phyloP scores from a whole-genome alignment of 2,329 filamentous ascomycete species.

The Cytospora paraplurivora region DNA sequence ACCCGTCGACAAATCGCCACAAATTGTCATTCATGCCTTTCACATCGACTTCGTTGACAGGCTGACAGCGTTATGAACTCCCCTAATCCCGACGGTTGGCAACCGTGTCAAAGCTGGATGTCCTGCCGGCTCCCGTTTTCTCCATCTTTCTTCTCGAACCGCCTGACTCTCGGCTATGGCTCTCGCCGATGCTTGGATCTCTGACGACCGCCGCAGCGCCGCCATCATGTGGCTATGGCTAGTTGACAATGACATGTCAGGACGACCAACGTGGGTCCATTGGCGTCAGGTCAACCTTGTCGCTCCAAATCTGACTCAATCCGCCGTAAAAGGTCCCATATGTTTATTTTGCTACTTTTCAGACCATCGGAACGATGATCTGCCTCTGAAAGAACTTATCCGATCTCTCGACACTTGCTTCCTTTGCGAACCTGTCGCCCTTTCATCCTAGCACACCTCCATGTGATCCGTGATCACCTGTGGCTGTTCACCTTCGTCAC shows the following conservation, averaged over 20 bases:
- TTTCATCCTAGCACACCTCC: background rate
- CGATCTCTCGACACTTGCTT: background rate
- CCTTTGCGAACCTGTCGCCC: background rate
- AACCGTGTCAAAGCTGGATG: background rate
- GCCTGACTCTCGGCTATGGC: background rate
- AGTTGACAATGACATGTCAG: background rate
- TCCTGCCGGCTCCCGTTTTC: background rate
- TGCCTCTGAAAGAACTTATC: background rate
- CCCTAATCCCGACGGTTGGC: background rate
- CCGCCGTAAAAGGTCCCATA: background rate
- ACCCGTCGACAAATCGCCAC: too few relatives aligned
- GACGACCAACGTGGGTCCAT: background rate
- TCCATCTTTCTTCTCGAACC: background rate
- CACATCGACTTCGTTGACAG: too few relatives aligned
- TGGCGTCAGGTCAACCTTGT: background rate
- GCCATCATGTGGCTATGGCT: background rate
- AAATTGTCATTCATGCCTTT: too few relatives aligned
- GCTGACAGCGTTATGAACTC: too few relatives aligned
- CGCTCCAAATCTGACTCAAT: background rate
- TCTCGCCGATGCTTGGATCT: background rate
- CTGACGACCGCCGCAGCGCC: background rate
- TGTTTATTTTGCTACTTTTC: background rate
- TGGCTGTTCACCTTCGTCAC: constrained; percentile 6
- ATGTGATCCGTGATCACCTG: background rate
- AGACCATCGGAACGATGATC: too few relatives aligned